Conservation (phyloP, 2,329 filamentous ascomycete genomes). For the Monosporascus sp. region DNA sequence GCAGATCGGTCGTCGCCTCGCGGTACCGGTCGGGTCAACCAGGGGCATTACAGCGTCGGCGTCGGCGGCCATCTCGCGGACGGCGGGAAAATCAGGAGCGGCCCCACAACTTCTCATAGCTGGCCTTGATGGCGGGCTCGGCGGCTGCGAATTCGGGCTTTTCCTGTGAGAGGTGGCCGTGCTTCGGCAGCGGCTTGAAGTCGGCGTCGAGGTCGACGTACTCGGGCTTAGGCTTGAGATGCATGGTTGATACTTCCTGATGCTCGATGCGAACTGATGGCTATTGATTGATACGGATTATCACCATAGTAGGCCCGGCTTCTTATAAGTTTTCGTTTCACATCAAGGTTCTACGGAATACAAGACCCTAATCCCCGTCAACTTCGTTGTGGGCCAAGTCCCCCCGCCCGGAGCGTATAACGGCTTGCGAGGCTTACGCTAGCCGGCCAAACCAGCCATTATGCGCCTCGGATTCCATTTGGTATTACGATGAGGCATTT, state of each 20-base stretch:
- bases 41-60: constrained; percentile 18
- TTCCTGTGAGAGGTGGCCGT: constrained; percentile 28
- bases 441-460: no score
- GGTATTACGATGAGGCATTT: no score
- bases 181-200: constrained; percentile 29
- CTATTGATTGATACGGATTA: no score
- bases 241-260: constrained; percentile 8
- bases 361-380: no score
- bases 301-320: no score
- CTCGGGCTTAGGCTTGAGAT: constrained; percentile 1
- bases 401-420: no score
- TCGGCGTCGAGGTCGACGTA: constrained; percentile 18
- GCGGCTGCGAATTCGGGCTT: constrained; percentile 25
- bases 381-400: no score
- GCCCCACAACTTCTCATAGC: constrained; percentile 20
- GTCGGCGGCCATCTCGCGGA: constrained; percentile 23
- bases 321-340: no score
- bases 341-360: no score
- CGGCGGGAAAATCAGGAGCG: constrained; percentile 19
- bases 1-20: constrained; percentile 26
- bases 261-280: no score
- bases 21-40: constrained; percentile 27
- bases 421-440: no score
- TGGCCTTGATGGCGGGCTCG: constrained; percentile 20
- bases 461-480: no score